phyloP scores from a whole-genome alignment of 2,329 filamentous ascomycete genomes.

The Juglanconis sp. region DNA sequence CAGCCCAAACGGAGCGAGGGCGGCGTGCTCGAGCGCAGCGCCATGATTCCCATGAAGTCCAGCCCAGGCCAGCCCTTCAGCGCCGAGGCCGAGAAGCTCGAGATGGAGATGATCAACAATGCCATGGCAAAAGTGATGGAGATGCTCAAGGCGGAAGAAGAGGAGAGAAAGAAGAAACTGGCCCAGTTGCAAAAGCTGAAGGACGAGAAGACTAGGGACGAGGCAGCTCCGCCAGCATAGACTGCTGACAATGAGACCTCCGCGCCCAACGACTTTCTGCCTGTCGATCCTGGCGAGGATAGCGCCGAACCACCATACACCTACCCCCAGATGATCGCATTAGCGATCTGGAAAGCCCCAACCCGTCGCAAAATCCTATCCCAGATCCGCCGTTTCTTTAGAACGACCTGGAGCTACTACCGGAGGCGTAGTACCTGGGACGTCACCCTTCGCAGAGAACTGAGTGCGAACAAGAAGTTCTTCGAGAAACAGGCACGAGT shows the following conservation, averaged over 20 bases:
- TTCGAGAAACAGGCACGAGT: constrained; percentile 84
- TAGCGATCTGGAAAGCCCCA: constrained; percentile 88
- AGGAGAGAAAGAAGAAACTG: constrained; percentile 63
- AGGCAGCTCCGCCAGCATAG: neutral
- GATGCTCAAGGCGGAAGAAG: constrained; percentile 56
- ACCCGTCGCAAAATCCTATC: constrained; percentile 83
- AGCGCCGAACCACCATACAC: constrained; percentile 86
- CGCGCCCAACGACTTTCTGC: neutral
- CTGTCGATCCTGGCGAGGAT: constrained; percentile 55
- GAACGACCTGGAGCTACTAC: constrained; percentile 93
- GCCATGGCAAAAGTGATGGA: constrained; percentile 63
- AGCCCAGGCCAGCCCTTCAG: constrained; percentile 71
- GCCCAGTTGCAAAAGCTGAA: constrained; percentile 58
- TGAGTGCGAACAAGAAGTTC: constrained; percentile 95
- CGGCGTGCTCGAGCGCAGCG: constrained; percentile 63
- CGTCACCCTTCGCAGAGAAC: constrained; percentile 96
- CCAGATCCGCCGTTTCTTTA: constrained; percentile 99
- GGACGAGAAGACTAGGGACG: constrained; percentile 40
- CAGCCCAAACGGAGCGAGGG: constrained; percentile 38
- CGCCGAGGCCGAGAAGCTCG: constrained; percentile 63
- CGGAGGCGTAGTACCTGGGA: constrained; percentile 85
- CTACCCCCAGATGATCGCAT: constrained; percentile 92
- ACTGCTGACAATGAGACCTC: neutral
- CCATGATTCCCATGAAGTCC: constrained; percentile 69
- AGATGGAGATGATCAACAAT: constrained; percentile 59